Evolutionary conservation across 768 basidiomycete genomes (phyloP).

Genomic region (Amanita rubescens): DNA sequence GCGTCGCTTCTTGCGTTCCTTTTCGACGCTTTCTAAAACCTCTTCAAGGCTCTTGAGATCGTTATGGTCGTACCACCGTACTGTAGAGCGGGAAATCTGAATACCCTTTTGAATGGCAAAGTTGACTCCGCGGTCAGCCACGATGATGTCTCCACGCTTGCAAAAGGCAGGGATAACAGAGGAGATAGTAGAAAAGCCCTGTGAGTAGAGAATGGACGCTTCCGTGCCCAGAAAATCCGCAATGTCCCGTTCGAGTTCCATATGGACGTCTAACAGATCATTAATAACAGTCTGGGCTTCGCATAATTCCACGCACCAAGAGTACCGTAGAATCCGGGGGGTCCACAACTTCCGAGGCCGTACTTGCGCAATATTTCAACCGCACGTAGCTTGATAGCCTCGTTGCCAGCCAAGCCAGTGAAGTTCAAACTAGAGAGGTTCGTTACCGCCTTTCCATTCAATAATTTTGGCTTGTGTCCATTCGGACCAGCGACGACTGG

Average conservation of each 20-base stretch:
- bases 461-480: constrained; percentile 77
- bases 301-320: constrained; percentile 51
- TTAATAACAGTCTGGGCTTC: not conserved
- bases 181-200: constrained; percentile 85
- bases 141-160: constrained; percentile 95
- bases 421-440: constrained; percentile 94
- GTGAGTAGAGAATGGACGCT: constrained; percentile 86
- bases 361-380: constrained; percentile 82
- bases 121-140: constrained; percentile 96
- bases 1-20: constrained; percentile 81
- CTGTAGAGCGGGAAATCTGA: constrained; percentile 84
- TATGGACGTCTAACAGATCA: constrained; percentile 73
- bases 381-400: constrained; percentile 78
- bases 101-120: constrained; percentile 96
- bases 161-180: constrained; percentile 97
- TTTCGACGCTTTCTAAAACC: constrained; percentile 74
- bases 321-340: constrained; percentile 95
- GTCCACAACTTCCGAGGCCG: constrained; percentile 92
- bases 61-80: constrained; percentile 96
- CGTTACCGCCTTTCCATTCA: constrained; percentile 59
- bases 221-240: constrained; percentile 89
- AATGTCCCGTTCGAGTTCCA: constrained; percentile 81
- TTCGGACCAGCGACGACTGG: constrained; percentile 76
- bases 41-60: constrained; percentile 88
- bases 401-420: constrained; percentile 82